phyloP scores from a whole-genome alignment of 2,329 filamentous ascomycete species.

The Ophiognomonia clavigignenti-juglandacearum region DNA sequence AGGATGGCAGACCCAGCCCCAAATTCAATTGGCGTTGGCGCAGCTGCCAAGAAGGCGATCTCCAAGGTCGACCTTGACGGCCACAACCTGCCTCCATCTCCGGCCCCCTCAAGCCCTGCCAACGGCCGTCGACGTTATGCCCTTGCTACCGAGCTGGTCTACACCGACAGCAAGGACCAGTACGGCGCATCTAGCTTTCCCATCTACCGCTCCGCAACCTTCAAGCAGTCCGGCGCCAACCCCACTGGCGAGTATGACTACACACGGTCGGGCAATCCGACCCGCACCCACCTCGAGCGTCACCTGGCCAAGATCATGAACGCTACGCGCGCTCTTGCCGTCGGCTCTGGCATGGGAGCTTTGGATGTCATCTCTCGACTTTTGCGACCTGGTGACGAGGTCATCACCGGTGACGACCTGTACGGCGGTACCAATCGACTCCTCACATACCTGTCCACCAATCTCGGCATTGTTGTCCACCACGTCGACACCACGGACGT shows the following conservation, averaged over 20 bases:
- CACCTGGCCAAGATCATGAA: conserved; percentile 99
- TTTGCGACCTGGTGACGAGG: conserved; percentile 88
- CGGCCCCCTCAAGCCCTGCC: conserved; percentile 84
- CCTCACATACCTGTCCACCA: conserved; percentile 83
- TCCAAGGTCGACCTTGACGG: conserved; percentile 72
- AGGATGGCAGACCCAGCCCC: conserved; percentile 10
- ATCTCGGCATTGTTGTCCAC: conserved; percentile 88
- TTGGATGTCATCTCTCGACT: conserved; percentile 93
- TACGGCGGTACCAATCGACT: conserved; percentile 95
- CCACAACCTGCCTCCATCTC: conserved; percentile 82
- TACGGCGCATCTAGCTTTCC: conserved; percentile 95
- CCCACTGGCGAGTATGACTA: conserved; percentile 95
- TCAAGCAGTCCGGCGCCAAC: conserved; percentile 81
- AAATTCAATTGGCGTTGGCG: conserved; percentile 5
- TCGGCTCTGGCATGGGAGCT: conserved; percentile 95
- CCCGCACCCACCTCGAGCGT: conserved; percentile 89
- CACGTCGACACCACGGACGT: conserved; percentile 90
- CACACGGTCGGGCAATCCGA: conserved; percentile 95
- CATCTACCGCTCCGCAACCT: conserved; percentile 97
- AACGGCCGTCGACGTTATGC: conserved; percentile 81
- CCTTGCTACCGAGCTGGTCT: conserved; percentile 92
- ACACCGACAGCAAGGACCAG: conserved; percentile 93
- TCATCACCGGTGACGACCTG: conserved; percentile 92
- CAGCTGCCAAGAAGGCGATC: conserved; percentile 36
- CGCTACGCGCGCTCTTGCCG: conserved; percentile 82